Conservation (phyloP, 192 early-diverging fungal species). For the Backusella tarrabulga region DNA sequence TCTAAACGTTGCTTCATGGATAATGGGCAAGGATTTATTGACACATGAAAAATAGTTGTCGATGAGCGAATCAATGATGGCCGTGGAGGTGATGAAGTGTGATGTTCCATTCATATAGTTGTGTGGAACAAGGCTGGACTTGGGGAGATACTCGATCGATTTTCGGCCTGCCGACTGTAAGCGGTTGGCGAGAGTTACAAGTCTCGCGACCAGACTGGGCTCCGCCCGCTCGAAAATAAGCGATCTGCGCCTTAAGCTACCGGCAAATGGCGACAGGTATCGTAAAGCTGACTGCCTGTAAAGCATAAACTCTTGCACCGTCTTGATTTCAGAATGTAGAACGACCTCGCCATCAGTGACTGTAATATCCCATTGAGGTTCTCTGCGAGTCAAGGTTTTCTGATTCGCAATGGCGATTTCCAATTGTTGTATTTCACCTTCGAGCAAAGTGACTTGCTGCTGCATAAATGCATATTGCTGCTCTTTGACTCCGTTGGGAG, state of each 20-base stretch:
- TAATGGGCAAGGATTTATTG: neutral
- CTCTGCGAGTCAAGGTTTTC: neutral
- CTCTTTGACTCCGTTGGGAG: neutral
- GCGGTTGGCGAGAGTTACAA: neutral
- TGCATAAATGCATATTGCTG: neutral
- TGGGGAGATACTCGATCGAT: neutral
- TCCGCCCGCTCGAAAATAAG: neutral
- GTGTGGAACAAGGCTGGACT: neutral
- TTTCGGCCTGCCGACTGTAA: neutral
- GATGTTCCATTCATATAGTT: neutral
- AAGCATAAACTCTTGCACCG: neutral
- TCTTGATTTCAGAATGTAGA: neutral
- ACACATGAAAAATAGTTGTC: neutral
- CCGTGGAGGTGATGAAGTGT: neutral
- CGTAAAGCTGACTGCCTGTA: neutral
- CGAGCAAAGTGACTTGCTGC: neutral
- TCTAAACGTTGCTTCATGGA: slow-evolving; percentile 10
- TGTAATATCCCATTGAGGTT: slow-evolving; percentile 1
- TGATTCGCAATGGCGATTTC: neutral
- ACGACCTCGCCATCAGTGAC: neutral
- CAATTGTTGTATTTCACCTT: neutral
- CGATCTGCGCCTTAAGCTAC: neutral
- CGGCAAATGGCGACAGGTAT: slow-evolving; percentile 7
- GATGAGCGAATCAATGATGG: neutral
- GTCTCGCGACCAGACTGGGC: neutral